Base-by-base conservation (phyloP, 345 rosid species). In the Sisymbrium irio region DNA sequence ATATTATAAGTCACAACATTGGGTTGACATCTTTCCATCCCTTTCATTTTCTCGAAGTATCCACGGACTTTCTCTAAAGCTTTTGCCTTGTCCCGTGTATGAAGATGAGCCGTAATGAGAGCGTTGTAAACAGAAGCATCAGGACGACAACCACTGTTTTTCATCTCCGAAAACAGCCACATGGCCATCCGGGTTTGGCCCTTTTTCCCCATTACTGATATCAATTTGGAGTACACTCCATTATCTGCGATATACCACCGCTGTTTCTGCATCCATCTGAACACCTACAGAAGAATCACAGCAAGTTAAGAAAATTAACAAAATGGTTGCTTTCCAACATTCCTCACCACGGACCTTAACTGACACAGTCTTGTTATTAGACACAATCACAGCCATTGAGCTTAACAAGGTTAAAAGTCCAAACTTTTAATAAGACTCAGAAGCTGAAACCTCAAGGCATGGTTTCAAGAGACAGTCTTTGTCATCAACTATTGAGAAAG, bases 211-310 rank as follows among this genome's bases (percentile, higher is more conserved):
- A 92, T 90, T 25, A 87, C 87, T 0, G 98, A 78, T 69, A 90
- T 92, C 72, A 90, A 35, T 77, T 92, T 92, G 0, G 98, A 92
- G 70, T 90, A 92, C 14, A 90, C 81, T 56, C 98, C 98, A 62
- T 84, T 92, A 79, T 92, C 98, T 0, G 97, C 82, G 0, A 91
- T 78, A 19, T 93, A 93, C 98, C 98, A 93, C 0, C 92, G 80
- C 49, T 89, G 98, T 73, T 85, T 93, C 84, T 93, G 98, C 98
- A 93, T 93, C 98, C 98, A 93, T 73, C 98, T 90, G 84, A 90
- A 93, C 64, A 90, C 98, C 98, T 90, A 77, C 35, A 70, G 15
- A 59, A 55, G 51, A 42, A 62, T 35, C 66, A 68, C 57, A 67
- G 5, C 6, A 58, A 45, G 33, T 22, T 33, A 1, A 5, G n/a